Evolutionary conservation across 345 rosid species (phyloP), one percentile per base, ranked within the genome.

Genomic region (Hibiscus trionum): DNA sequence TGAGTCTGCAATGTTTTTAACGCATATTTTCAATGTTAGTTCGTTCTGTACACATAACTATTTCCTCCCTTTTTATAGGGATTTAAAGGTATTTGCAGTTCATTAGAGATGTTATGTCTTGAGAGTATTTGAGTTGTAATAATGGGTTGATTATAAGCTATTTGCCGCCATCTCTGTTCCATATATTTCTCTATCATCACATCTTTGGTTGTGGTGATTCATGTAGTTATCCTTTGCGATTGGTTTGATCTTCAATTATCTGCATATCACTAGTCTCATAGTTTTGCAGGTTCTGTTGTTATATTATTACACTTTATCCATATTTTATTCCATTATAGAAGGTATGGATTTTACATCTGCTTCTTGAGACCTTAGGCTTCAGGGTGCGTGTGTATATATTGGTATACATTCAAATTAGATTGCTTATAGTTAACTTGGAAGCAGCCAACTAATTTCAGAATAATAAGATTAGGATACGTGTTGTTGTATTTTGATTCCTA

Each of bases 321-420:
- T 69, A 3, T 52, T 31, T 60, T 7, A 71, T 75, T 61, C 73
- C 72, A 71, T 71, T 70, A 31, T 66, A 60, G 77, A 79, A 79
- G 84, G 85, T 82, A 79, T 71, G 86, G 61, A 75, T 68, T 49
- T 77, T 33, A 65, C 74, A 76, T 57, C 64, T 50, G 69, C 44
- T 70, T n/a, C 17, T 5, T 72, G 58, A 66, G 19, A 70, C 77
- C 35, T 49, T 79, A 77, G 80, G 77, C 65, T 71, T 66, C 19
- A 64, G 21, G 10, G 11, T 44, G 11, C 8, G 49, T 59, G 21
- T 49, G 42, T 65, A 27, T 50, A 24, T 55, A 16, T 16, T 9
- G 21, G n/a, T 16, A 3, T 62, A n/a, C 1, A n/a, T 4, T 46
- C 33, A 33, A 50, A 21, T 74, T 58, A 8, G 62, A 24, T 66